A percentile compares a stretch with the other conserved stretches of the same genome.
phyloP scores from a whole-genome alignment of 1,284 basidiomycete genomes.

The Ceratobasidium sp. region DNA sequence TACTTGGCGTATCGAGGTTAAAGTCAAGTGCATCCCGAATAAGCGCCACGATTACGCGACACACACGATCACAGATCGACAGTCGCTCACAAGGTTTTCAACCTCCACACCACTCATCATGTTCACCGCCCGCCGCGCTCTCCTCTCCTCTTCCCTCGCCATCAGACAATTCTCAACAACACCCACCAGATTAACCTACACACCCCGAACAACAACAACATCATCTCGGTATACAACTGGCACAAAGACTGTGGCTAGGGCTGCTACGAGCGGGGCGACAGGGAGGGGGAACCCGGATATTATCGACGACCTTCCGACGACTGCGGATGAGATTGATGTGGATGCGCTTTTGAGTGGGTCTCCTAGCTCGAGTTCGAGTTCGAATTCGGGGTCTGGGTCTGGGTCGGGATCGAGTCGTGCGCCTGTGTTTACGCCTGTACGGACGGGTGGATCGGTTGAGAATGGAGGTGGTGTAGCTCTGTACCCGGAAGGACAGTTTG shows the following conservation, averaged over 20 bases:
- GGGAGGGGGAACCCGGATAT: constrained; percentile 28
- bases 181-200: constrained; percentile 8
- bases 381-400: no score
- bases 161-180: constrained; percentile 4
- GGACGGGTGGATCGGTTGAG: neutral
- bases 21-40: neutral
- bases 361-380: no score
- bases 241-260: constrained; percentile 25
- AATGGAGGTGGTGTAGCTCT: constrained; percentile 1
- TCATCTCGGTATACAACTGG: neutral
- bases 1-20: no score
- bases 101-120: constrained; percentile 9
- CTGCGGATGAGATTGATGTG: constrained; percentile 20
- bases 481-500: neutral
- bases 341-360: neutral
- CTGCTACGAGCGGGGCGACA: constrained; percentile 29
- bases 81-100: constrained; percentile 29
- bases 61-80: constrained; percentile 7
- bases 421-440: neutral
- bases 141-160: neutral
- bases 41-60: constrained; percentile 20
- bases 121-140: constrained; percentile 34
- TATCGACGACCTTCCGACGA: neutral
- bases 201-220: neutral
- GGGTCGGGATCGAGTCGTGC: neutral